Evolutionary conservation across 225 moss, liverwort and hornwort genomes (phyloP), one percentile per base, ranked within the genome.

Genomic region (Pleurozium schreberi): DNA sequence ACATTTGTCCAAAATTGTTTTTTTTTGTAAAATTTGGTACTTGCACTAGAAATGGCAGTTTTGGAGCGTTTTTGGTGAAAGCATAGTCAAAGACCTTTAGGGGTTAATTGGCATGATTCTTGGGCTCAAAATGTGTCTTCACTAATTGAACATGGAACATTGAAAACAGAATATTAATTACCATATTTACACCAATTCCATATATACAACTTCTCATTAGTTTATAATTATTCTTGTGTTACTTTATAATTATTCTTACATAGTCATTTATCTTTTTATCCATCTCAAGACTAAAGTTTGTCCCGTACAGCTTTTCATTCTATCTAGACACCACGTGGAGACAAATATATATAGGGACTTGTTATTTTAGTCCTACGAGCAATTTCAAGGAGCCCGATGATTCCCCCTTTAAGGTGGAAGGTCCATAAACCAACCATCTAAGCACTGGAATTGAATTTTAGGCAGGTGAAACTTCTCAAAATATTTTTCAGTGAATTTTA

Each of bases 221-320:
- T 28, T 74, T 47, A 11, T 47, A 45, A 17, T 30, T 45, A 4
- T 28, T 11, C 6, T 74, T 30, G 4, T 47, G 1, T 30, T 0
- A n/a, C n/a, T n/a, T n/a, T n/a, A n/a, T n/a, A n/a, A n/a, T n/a
- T n/a, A n/a, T n/a, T n/a, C n/a, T 11, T 18, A 18, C 18, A 18
- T 47, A 45, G 6, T 2, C 73, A 6, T 47, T 74, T 74, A 0
- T 10, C 6, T 45, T 30, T 73, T 45, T 10, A 74, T 74, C 18
- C 6, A 47, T 74, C 8, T 18, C 0, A 47, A 0, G 11, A 18
- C 0, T 16, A 0, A 74, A 74, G 18, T 45, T 73, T 1, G 3
- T 74, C 6, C 2, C 2, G 2, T 0, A 0, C 4, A 74, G 18
- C 18, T 74, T 74, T 1, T 17, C 28, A 73, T 73, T n/a, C n/a